Evolutionary conservation across 73 alveolate species (phyloP), one percentile per base, ranked within the genome.

Genomic region (Paramecium caudatum): DNA sequence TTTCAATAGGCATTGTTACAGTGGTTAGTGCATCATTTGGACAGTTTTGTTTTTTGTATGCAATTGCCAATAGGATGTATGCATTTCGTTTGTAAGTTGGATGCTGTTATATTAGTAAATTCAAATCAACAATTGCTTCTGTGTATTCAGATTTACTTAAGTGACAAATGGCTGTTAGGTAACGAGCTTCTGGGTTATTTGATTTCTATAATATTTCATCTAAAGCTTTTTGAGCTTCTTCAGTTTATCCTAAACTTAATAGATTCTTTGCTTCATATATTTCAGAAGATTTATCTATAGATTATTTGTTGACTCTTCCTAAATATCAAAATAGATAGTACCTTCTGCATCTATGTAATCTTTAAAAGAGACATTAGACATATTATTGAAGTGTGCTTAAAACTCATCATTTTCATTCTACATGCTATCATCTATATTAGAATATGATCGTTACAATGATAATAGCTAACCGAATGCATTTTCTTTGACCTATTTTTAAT

Each of bases 81-180:
- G 87, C 94, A 50, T 81, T 62, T 81, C 92, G 82, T 50, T 81
- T 63, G 47, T 55, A 91, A 16, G 36, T 69, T 25, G 92, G 92
- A 16, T 85, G 19, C 30, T 85, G 46, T 85, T 62, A 5, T 27
- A 63, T 70, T 47, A 88, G 32, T 1, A 16, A 19, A n/a, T 12
- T 32, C 34, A 88, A 32, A 46, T 88, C 82, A 0, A 37, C 30
- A 3, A 85, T 85, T 5, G 92, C 92, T 3, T 61, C 74, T 25
- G 62, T 36, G 27, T 32, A 55, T 30, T 85, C 91, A 9, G 32
- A 46, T 43, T 61, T 47, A n/a, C 65, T 23, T 10, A 85, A 39
- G 41, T 61, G 47, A 16, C 92, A 85, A 0, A 46, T 17, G 6
- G 78, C 92, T 36, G 19, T 85, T 30, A 41, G 47, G 30, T 46